These are phyloP conservation scores for Piloderma croceum DNA, from an alignment of 768 basidiomycete genomes.

Conservation along the genomic window DNA sequence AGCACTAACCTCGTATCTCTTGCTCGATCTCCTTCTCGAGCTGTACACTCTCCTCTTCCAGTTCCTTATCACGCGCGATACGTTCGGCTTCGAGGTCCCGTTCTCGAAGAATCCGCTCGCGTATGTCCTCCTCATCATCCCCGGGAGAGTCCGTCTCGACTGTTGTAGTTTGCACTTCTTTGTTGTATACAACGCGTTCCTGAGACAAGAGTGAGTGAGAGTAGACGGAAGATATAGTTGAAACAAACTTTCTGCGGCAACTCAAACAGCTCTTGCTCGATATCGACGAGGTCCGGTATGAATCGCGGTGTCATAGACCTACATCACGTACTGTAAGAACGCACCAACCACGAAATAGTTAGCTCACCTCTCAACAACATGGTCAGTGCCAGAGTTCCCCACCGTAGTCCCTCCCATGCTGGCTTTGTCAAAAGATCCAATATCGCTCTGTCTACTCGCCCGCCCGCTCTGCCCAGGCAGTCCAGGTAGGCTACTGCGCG, in stretches of 20 bases:
- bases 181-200: conserved; percentile 81
- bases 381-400: conserved; percentile 54
- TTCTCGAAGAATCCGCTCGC: conserved; percentile 62
- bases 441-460: conserved; percentile 66
- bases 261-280: conserved; percentile 87
- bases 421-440: conserved; percentile 42
- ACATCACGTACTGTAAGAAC: conserved; percentile 6
- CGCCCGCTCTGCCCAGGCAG: no score
- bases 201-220: conserved; percentile 19
- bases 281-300: conserved; percentile 77
- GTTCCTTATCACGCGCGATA: conserved; percentile 63
- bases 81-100: conserved; percentile 68
- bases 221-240: neutral
- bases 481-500: no score
- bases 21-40: conserved; percentile 84
- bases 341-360: conserved; percentile 1
- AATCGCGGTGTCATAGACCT: conserved; percentile 62
- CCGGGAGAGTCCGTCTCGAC: conserved; percentile 49
- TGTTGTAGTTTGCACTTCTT: conserved; percentile 75
- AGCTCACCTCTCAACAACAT: conserved; percentile 63
- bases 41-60: conserved; percentile 78
- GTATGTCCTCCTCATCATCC: conserved; percentile 66
- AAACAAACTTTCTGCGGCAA: conserved; percentile 71
- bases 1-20: conserved; percentile 72
- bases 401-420: conserved; percentile 42